Percentiles rank a stretch among this genome's conserved stretches.
Conservation (phyloP, 345 rosid species). For the Citropsis articulata region DNA sequence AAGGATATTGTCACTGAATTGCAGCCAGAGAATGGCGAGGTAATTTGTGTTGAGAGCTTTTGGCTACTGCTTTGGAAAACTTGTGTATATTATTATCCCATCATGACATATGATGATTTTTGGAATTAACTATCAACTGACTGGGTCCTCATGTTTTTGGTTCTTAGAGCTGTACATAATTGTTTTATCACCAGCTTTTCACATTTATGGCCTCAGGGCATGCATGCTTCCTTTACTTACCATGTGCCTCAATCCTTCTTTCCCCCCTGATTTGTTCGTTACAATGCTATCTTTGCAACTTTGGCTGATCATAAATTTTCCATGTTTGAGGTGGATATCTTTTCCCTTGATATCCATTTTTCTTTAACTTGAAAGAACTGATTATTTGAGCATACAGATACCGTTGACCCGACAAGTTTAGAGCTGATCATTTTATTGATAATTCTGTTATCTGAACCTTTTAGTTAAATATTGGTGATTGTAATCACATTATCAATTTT, state of each 20-base stretch:
- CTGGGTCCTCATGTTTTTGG: neutral
- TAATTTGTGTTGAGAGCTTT: slow-evolving; percentile 29
- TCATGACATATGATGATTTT: neutral
- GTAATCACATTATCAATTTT: neutral
- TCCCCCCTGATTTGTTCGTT: neutral
- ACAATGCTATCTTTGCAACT: neutral
- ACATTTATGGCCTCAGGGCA: neutral
- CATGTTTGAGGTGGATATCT: neutral
- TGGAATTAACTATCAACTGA: neutral
- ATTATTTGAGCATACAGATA: neutral
- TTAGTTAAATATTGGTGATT: neutral
- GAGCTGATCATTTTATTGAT: neutral
- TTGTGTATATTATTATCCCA: neutral
- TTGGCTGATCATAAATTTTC: neutral
- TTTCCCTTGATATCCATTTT: neutral
- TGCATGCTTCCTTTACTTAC: neutral
- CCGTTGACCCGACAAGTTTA: neutral
- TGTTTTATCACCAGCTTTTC: neutral
- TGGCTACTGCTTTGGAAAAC: slow-evolving; percentile 10
- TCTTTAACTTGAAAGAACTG: neutral
- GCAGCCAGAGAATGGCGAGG: slow-evolving; percentile 81
- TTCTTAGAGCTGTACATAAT: neutral
- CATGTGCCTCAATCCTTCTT: neutral
- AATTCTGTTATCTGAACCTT: neutral
- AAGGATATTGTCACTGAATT: slow-evolving; percentile 75